Evolutionary conservation across 768 basidiomycete species (phyloP).

Genomic region (Kwoniella newhampshirensis): DNA sequence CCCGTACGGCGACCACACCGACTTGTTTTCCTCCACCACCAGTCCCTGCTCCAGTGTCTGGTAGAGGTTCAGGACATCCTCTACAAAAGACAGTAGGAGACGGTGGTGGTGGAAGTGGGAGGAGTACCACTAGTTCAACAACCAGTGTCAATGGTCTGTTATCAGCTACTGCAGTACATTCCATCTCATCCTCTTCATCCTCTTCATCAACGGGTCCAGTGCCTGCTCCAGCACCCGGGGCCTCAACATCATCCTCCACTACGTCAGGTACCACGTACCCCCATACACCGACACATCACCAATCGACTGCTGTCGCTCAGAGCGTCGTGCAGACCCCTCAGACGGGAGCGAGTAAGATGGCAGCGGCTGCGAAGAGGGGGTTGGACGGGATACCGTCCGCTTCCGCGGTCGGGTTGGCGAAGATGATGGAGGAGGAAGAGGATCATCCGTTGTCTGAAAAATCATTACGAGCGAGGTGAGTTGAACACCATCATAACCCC

Average conservation of each 20-base stretch:
- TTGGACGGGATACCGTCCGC: constrained; percentile 15
- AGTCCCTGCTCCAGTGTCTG: neutral
- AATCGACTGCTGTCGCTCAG: neutral
- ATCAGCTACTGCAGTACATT: constrained; percentile 9
- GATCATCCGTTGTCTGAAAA: constrained; percentile 51
- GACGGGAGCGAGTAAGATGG: constrained; percentile 36
- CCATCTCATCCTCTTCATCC: neutral
- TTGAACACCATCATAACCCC: constrained; percentile 2
- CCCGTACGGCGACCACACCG: neutral
- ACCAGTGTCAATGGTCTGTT: constrained; percentile 24
- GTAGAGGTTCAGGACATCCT: neutral
- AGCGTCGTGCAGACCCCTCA: constrained; percentile 14
- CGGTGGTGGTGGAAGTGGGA: neutral
- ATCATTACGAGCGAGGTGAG: constrained; percentile 45
- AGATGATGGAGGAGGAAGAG: constrained; percentile 33
- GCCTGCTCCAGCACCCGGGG: too few relatives aligned
- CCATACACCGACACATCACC: constrained; percentile 10
- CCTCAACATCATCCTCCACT: neutral
- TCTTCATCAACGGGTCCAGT: too few relatives aligned
- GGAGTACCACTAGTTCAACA: constrained; percentile 17
- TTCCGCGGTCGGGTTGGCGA: constrained; percentile 14
- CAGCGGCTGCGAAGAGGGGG: constrained; percentile 32
- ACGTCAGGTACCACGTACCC: neutral
- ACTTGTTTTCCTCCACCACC: neutral
- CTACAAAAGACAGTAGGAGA: neutral